Conservation (phyloP, 192 early-diverging fungal species). For the Gamsiella multidivaricata region DNA sequence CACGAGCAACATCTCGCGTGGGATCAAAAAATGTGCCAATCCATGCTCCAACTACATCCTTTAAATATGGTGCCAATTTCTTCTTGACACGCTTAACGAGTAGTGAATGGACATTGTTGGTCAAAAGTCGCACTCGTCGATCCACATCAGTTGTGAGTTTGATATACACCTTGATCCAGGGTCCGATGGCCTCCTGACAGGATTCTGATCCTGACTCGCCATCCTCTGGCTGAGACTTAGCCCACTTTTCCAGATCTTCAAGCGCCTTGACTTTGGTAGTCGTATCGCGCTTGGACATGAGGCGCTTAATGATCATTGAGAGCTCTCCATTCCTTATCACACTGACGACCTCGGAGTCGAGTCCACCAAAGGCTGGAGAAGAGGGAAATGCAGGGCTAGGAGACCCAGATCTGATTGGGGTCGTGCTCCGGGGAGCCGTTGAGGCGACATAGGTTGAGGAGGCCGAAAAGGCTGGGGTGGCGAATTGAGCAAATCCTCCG, state of each 20-base stretch:
- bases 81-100: conserved; percentile 77
- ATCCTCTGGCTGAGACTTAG: conserved; percentile 55
- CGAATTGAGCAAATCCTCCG: conserved; percentile 77
- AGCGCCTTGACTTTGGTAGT: conserved; percentile 89
- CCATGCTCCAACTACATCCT: conserved; percentile 88
- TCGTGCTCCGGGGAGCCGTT: conserved; percentile 36
- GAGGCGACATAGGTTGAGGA: conserved; percentile 49
- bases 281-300: conserved; percentile 86
- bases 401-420: conserved; percentile 26
- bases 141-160: conserved; percentile 82
- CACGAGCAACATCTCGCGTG: conserved; percentile 76
- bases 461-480: conserved; percentile 44
- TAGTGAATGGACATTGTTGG: conserved; percentile 72
- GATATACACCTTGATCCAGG: conserved; percentile 72
- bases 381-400: conserved; percentile 13
- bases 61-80: conserved; percentile 82
- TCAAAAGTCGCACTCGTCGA: conserved; percentile 80
- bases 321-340: conserved; percentile 66
- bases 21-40: conserved; percentile 85
- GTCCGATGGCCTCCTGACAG: conserved; percentile 39
- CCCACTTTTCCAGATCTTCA: conserved; percentile 81
- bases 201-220: conserved; percentile 63
- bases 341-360: conserved; percentile 54
- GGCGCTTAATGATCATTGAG: conserved; percentile 82
- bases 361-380: conserved; percentile 27